phyloP scores from a whole-genome alignment of 1,284 basidiomycete genomes.

The Marasmius oreades region DNA sequence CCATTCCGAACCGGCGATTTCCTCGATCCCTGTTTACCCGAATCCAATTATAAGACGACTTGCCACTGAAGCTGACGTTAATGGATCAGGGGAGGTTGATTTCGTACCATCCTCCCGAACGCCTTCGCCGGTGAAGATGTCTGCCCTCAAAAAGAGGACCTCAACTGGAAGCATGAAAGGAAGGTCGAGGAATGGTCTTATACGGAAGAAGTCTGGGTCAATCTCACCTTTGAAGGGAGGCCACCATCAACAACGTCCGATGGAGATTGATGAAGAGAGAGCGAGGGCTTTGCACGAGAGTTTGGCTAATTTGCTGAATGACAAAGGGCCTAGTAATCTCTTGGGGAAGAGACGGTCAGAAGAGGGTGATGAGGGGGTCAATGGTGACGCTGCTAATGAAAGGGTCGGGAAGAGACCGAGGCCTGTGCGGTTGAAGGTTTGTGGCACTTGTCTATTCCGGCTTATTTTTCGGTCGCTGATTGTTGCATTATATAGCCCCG shows the following conservation, averaged over 20 bases:
- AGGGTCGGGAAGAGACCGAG: constrained; percentile 10
- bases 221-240: constrained; percentile 31
- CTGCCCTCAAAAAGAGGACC: constrained; percentile 9
- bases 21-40: neutral
- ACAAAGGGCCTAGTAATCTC: constrained; percentile 29
- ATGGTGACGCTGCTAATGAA: constrained; percentile 27
- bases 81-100: neutral
- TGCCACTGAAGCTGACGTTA: neutral
- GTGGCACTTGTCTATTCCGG: neutral
- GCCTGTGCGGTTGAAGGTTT: constrained; percentile 8
- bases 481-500: neutral
- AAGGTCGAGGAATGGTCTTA: neutral
- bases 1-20: neutral
- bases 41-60: neutral
- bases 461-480: neutral
- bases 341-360: constrained; percentile 58
- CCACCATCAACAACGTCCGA: constrained; percentile 15
- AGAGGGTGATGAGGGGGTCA: constrained; percentile 25
- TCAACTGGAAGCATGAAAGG: neutral
- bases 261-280: constrained; percentile 36
- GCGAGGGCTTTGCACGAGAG: constrained; percentile 58
- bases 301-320: constrained; percentile 55
- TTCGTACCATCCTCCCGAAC: neutral
- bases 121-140: constrained; percentile 43
- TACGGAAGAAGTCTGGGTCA: constrained; percentile 21